Evolutionary conservation across 176 grass and related monocot genomes (phyloP).

Genomic region (Hsuehochloa calcarea): DNA sequence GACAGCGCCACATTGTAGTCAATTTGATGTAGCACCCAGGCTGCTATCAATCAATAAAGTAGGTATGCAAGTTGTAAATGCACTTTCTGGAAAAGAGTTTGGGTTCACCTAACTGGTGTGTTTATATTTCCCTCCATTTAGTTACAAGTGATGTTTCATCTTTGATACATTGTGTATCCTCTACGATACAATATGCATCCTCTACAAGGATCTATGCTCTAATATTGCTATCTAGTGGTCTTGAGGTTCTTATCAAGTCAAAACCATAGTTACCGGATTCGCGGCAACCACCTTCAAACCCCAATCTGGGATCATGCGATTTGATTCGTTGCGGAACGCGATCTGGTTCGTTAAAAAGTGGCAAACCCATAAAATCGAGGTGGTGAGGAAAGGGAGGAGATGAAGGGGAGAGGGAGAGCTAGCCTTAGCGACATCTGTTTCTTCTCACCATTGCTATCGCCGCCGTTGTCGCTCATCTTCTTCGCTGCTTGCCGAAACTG

Average conservation of each 20-base stretch:
- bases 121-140: not conserved
- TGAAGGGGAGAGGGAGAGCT: too few relatives aligned
- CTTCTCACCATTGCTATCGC: too few relatives aligned
- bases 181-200: not conserved
- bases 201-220: not conserved
- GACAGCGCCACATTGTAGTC: not conserved
- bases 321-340: too few relatives aligned
- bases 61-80: not conserved
- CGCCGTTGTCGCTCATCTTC: too few relatives aligned
- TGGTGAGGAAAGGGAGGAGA: too few relatives aligned
- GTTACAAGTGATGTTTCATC: not conserved
- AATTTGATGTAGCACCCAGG: not conserved
- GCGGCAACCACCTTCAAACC: too few relatives aligned
- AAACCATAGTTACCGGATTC: not conserved
- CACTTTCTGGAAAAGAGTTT: not conserved
- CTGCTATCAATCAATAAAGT: constrained; percentile 9
- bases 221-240: not conserved
- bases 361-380: too few relatives aligned
- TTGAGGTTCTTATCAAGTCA: not conserved
- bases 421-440: too few relatives aligned
- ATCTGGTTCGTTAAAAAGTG: too few relatives aligned
- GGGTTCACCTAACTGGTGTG: not conserved
- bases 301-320: too few relatives aligned
- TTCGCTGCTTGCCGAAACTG: too few relatives aligned
- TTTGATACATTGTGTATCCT: not conserved